Evolutionary conservation across 495 filamentous ascomycete genomes (phyloP).

Genomic region (Lindgomyces ingoldianus): DNA sequence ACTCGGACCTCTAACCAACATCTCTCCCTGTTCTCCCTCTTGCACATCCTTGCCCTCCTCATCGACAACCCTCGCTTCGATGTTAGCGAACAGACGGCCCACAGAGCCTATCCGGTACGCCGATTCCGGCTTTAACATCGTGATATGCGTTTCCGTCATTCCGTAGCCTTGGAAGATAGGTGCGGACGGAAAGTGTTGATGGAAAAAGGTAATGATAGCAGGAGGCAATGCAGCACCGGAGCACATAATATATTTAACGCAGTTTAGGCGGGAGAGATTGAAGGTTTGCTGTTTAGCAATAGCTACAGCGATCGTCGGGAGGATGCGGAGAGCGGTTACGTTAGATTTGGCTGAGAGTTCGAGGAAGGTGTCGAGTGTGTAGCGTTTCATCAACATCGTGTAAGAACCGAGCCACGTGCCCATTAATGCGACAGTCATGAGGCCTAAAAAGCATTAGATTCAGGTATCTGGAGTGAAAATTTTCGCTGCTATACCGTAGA

Average conservation of each 20-base stretch:
- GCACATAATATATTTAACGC: constrained; percentile 24
- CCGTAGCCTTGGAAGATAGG: constrained; percentile 26
- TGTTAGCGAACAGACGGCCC: constrained; percentile 7
- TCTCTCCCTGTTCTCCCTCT: constrained; percentile 21
- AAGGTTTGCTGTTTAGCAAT: constrained; percentile 12
- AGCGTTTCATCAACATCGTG: constrained; percentile 19
- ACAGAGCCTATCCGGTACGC: constrained; percentile 6
- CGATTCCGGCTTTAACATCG: constrained; percentile 12
- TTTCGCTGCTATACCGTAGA: not conserved
- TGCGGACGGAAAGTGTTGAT: not conserved
- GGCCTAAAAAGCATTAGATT: not conserved
- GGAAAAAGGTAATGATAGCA: constrained; percentile 9
- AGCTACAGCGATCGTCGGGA: constrained; percentile 17
- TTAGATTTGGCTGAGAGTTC: constrained; percentile 6
- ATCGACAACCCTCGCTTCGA: constrained; percentile 12
- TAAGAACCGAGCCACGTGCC: constrained; percentile 15
- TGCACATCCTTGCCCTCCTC: constrained; percentile 10
- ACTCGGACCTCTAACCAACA: constrained; percentile 10
- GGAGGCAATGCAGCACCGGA: constrained; percentile 11
- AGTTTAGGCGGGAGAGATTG: not conserved
- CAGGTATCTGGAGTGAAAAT: not conserved
- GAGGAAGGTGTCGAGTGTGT: constrained; percentile 3
- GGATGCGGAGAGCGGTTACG: constrained; percentile 9
- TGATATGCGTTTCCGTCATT: constrained; percentile 16
- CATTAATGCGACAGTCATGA: constrained; percentile 10